These are phyloP conservation scores for Monilinia aucupariae DNA, from an alignment of 2,329 filamentous ascomycete species.

Conservation along the genomic window DNA sequence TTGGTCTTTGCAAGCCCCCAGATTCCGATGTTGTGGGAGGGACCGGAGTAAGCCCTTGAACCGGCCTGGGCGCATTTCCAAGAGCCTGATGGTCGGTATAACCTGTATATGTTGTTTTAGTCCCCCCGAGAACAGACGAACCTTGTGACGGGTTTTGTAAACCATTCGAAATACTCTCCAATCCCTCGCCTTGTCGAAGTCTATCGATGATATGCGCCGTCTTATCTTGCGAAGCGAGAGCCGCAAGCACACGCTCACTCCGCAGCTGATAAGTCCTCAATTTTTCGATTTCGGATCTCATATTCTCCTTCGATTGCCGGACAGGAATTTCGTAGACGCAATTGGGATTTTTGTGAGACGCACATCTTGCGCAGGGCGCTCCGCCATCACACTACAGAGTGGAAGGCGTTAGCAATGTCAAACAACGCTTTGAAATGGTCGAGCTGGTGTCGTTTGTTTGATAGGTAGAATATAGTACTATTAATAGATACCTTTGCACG, in stretches of 20 bases:
- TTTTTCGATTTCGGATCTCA: conserved; percentile 54
- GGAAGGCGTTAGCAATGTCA: neutral
- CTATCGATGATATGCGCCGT: conserved; percentile 46
- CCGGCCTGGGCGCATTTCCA: conserved; percentile 26
- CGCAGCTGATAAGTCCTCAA: conserved; percentile 50
- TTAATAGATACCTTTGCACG: conserved; percentile 29
- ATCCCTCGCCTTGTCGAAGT: conserved; percentile 48
- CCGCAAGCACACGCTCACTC: conserved; percentile 51
- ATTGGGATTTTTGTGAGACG: conserved; percentile 46
- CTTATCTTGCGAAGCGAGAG: conserved; percentile 39
- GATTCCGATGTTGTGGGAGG: conserved; percentile 45
- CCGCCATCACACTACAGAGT: conserved; percentile 51
- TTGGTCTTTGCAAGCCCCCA: conserved; percentile 37
- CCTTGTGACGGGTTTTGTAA: conserved; percentile 38
- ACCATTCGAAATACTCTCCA: conserved; percentile 53
- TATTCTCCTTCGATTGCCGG: conserved; percentile 57
- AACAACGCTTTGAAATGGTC: neutral
- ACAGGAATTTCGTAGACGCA: conserved; percentile 59
- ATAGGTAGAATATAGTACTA: neutral
- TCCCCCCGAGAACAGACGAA: conserved; percentile 24
- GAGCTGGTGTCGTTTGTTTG: too few species aligned
- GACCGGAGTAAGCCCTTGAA: conserved; percentile 43
- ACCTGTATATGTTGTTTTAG: conserved; percentile 28
- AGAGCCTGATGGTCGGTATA: conserved; percentile 38
- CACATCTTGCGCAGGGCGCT: conserved; percentile 47